Evolutionary conservation across 108 stramenopile genomes (phyloP).

Genomic region (Cyclotella sp.): DNA sequence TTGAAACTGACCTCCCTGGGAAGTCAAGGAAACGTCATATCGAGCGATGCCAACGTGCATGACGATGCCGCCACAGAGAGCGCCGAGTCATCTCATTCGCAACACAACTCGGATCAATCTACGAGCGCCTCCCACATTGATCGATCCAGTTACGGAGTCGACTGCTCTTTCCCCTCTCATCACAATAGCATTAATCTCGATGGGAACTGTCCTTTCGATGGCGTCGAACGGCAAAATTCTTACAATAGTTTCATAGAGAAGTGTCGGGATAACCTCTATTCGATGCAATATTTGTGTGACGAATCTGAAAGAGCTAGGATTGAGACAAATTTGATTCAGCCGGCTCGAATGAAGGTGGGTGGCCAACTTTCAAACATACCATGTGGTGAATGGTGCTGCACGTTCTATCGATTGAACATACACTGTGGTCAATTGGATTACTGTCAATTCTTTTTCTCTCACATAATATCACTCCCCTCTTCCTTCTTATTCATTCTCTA

Average conservation of each 20-base stretch:
- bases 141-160: slow-evolving; percentile 9
- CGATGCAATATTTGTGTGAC: slow-evolving; percentile 41
- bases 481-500: neutral
- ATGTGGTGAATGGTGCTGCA: neutral
- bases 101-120: no score
- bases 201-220: neutral
- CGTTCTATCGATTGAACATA: neutral
- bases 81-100: no score
- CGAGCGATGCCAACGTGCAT: no score
- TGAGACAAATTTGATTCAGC: slow-evolving; percentile 68
- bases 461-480: no score
- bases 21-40: neutral
- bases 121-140: no score
- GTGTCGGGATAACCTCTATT: slow-evolving; percentile 37
- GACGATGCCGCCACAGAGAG: no score
- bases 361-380: neutral
- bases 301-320: slow-evolving; percentile 60
- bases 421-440: neutral
- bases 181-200: neutral
- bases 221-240: slow-evolving; percentile 7
- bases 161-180: slow-evolving; percentile 57
- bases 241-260: slow-evolving; percentile 50
- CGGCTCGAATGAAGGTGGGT: slow-evolving; percentile 45
- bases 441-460: neutral
- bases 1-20: neutral